Base-by-base conservation (phyloP, 345 rosid species). In the Reutealis trisperma region DNA sequence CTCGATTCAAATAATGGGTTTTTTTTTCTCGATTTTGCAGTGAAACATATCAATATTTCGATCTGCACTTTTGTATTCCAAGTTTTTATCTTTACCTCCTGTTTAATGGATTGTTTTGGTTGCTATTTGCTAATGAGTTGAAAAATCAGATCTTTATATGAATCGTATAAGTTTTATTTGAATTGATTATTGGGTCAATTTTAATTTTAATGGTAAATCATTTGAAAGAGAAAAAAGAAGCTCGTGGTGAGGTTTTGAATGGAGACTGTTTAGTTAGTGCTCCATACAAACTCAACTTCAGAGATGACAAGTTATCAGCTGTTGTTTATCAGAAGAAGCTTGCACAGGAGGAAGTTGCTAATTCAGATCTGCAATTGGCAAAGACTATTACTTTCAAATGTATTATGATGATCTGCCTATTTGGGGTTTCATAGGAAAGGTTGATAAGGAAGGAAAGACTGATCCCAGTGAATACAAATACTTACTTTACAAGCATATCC, bases 361-460 rank as follows among this genome's bases (percentile, higher is more conserved):
- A 77, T 93, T 90, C 70, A 71, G 94, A 15, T 81, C 75, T 54
- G 97, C 91, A 16, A 90, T 93, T 34, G 89, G 81, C 57, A 93
- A 93, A 72, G 97, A 93, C 81, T 93, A 88, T 67, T 93, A 93
- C 84, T 92, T 90, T 66, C 97, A 93, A 83, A 93, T 93, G 98
- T 93, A 92, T 51, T 93, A 88, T 67, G 95, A 93, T 77, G 98
- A 93, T 78, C 72, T 93, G 77, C 98, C 98, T 54, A 87, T 93
- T 8, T 93, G 98, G 98, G 98, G 97, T 21, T 92, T 93, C 80
- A 81, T 93, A 59, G 98, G 98, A 2, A 93, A 92, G 24, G 89
- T 90, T 74, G 97, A 90, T n/a, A 92, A 86, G 81, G 93, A 92
- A 75, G 89, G 88, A 16, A 90, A 90, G 74, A 15, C 60, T 70